Evolutionary conservation across 306 rosid species (phyloP), one percentile per base, ranked within the genome.

Genomic region (Gillenia trifoliata): DNA sequence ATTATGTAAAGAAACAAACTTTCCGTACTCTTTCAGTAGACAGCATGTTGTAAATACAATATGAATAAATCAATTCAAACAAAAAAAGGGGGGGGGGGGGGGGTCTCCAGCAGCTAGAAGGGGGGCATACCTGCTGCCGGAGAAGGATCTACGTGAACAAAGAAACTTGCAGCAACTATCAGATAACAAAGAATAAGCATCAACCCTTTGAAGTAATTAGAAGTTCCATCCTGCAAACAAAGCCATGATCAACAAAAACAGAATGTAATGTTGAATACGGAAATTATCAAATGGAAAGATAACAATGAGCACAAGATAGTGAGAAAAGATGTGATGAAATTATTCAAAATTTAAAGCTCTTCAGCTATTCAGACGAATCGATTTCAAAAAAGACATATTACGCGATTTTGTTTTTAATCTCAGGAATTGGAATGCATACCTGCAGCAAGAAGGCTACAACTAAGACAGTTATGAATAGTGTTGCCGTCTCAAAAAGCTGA

Each of bases 141-240:
- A 30, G 80, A 30, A 60, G 88, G 82, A 77, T 89, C 97, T 17
- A 80, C 85, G 45, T 92, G 97, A 75, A 92, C 96, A 82, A 86
- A 89, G 70, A 92, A 89, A 76, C 97, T 86, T 28, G 93, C 97
- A 29, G 91, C 91, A 9, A 89, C 91, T 77, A 92, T 89, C 76
- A 92, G 87, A 85, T 92, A 92, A 84, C 93, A 89, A 25, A 92
- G 87, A 64, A 92, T 80, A 68, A 92, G 91, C 96, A 89, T 86
- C 64, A 92, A 80, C 62, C 97, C 97, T 64, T 89, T 89, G 74
- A 92, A 86, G 82, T 92, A 89, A 80, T 89, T 86, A 13, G 95
- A 83, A 55, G 91, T 88, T 80, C 97, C 97, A 50, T 89, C 97
- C 97, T 92, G 86, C 84, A 88, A 82, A 56, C 31, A 73, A 83